Evolutionary conservation across 1,284 basidiomycete species (phyloP).

Genomic region (Chalciporus sp.): DNA sequence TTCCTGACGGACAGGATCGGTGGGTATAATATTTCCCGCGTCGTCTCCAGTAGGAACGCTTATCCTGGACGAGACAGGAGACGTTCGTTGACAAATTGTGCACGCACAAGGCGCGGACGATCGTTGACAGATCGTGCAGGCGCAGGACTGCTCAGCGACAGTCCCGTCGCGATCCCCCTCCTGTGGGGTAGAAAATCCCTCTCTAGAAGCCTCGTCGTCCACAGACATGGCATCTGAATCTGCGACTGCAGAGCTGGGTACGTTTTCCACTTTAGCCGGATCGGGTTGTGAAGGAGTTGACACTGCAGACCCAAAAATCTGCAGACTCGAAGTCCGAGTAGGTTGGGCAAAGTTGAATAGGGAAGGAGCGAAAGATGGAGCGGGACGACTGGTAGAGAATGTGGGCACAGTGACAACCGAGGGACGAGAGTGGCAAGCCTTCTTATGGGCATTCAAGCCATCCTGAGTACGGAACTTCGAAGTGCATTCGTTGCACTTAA

Average conservation of each 20-base stretch:
- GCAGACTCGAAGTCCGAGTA: background rate
- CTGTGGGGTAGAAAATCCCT: background rate
- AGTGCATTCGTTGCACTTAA: slow-evolving; percentile 21
- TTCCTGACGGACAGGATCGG: background rate
- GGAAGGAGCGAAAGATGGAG: background rate
- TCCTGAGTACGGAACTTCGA: background rate
- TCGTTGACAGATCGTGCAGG: slow-evolving; percentile 2
- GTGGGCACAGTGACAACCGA: background rate
- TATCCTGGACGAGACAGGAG: background rate
- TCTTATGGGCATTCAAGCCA: slow-evolving; percentile 13
- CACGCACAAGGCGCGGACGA: slow-evolving; percentile 6
- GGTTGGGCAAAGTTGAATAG: background rate
- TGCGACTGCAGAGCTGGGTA: slow-evolving; percentile 3
- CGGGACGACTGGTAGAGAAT: too few relatives aligned
- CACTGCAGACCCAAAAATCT: background rate
- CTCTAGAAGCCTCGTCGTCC: slow-evolving; percentile 11
- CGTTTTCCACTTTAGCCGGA: background rate
- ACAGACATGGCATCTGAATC: background rate
- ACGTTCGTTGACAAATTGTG: slow-evolving; percentile 10
- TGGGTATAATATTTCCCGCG: background rate
- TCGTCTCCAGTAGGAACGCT: slow-evolving; percentile 1
- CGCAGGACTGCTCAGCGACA: background rate
- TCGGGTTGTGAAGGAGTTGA: background rate
- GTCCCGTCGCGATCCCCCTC: background rate
- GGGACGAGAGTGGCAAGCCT: slow-evolving; percentile 3